Evolutionary conservation across 2,329 filamentous ascomycete species (phyloP).

Genomic region (Penicillium brasilianum): DNA sequence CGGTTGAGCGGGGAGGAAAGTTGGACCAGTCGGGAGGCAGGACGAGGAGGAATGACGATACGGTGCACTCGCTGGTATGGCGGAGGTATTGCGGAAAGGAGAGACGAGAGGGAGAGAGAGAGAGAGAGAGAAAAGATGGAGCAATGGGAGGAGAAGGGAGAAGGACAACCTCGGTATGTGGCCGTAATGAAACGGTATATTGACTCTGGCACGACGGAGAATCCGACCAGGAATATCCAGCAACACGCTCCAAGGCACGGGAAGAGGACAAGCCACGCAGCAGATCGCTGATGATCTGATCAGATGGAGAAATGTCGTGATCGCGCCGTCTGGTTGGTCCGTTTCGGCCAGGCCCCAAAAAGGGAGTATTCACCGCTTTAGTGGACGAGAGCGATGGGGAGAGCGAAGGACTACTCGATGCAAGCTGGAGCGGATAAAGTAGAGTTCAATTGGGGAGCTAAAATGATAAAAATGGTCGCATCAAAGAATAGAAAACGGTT

Average conservation of each 20-base stretch:
- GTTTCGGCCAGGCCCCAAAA: slow-evolving; percentile 11
- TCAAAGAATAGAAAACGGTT: no score
- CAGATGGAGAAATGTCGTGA: slow-evolving; percentile 52
- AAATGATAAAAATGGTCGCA: no score
- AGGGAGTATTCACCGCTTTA: slow-evolving; percentile 29
- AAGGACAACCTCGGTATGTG: not conserved
- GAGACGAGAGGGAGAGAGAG: no score
- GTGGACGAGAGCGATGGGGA: not conserved
- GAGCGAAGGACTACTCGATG: no score
- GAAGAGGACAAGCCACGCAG: slow-evolving; percentile 4
- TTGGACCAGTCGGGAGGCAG: slow-evolving; percentile 2
- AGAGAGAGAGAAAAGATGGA: no score
- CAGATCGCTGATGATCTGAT: slow-evolving; percentile 45
- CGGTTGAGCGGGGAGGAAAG: not conserved
- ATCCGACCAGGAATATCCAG: no score
- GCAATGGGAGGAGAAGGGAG: not conserved
- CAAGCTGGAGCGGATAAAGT: no score
- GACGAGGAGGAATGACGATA: slow-evolving; percentile 35
- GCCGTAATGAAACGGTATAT: not conserved
- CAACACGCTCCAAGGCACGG: not conserved
- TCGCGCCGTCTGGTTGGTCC: slow-evolving; percentile 40
- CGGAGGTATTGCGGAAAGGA: not conserved
- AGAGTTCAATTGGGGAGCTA: not conserved
- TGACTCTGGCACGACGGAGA: no score
- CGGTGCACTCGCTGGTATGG: not conserved